These are phyloP conservation scores for Corchorus olitorius DNA, from an alignment of 345 rosid species.

Conservation along the genomic window DNA sequence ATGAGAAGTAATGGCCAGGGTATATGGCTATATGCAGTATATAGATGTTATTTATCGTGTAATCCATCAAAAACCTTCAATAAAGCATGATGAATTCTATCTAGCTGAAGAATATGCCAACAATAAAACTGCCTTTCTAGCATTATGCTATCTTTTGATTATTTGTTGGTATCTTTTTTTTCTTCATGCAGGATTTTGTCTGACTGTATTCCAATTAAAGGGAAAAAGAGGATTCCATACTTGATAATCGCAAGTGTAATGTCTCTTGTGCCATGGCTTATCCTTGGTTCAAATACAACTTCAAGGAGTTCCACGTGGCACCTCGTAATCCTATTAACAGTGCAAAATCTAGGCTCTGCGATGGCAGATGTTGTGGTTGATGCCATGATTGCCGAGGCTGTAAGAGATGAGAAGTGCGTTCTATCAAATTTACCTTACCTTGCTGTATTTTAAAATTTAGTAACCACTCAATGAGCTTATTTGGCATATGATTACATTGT, in stretches of 20 bases:
- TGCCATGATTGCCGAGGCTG: conserved; percentile 99
- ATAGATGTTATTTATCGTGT: not conserved
- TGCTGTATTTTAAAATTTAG: not conserved
- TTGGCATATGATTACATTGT: no score
- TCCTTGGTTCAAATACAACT: conserved; percentile 61
- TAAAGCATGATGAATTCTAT: not conserved
- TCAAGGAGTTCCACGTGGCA: conserved; percentile 63
- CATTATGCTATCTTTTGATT: conserved; percentile 3
- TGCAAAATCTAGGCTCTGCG: conserved; percentile 92
- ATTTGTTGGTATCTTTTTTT: conserved; percentile 15
- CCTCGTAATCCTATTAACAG: conserved; percentile 66
- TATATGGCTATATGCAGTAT: not conserved
- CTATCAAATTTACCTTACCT: conserved; percentile 1
- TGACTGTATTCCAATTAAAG: conserved; percentile 86
- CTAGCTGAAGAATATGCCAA: not conserved
- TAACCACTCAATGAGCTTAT: not conserved
- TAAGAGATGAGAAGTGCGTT: conserved; percentile 66
- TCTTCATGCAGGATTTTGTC: conserved; percentile 67
- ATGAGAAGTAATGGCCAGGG: not conserved
- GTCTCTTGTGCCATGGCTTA: conserved; percentile 86
- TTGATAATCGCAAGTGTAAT: conserved; percentile 70
- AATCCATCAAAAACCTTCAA: not conserved
- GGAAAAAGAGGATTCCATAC: conserved; percentile 88
- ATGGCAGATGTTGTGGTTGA: conserved; percentile 98
- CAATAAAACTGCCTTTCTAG: conserved; percentile 4